Base-by-base conservation (phyloP, 2,329 filamentous ascomycete genomes). In the Hypoxylon sp. region DNA sequence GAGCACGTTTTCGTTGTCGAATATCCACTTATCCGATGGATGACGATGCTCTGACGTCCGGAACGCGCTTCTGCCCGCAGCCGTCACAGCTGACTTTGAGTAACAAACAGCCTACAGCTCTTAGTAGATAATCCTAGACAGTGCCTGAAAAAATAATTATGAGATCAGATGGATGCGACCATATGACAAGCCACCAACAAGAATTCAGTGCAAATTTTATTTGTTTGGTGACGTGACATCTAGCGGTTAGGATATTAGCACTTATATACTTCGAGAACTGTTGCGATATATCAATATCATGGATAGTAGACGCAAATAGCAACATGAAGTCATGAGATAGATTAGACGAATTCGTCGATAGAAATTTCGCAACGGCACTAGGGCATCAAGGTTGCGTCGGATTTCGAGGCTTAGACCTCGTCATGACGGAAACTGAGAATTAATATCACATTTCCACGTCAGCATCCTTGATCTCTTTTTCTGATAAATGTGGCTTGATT, bases 401-500 rank as follows among this genome's bases (percentile, higher is more conserved):
- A 19, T 21, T 21, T 50, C 29, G n/a, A 34, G 46, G 32, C 25
- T 14, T 16, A 55, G 23, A 23, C 30, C 30, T 54, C n/a, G 27
- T 47, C 19, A 6, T 55, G n/a, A 27, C 53, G 46, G 37, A 30
- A 61, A 51, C 21, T 41, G 46, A 53, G 43, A 57, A 52, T 43
- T 30, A 34, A 41, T 14, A 39, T 59, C 25, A 37, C 34, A 58
- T 57, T 41, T 54, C 61, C 63, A 67, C 67, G 63, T 67, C 67
- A 64, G 50, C 57, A 61, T 53, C 43, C 53, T 59, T 50, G 37
- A 57, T 25, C 45, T 60, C 45, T 37, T 53, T 61, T 53, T 61
- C 47, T 63, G 47, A 50, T 41, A 25, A 27, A 21, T 56, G 65
- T 61, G 63, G 62, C 65, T 68, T 57, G 52, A 60, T 51, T 54